Evolutionary conservation across 345 rosid species (phyloP), one percentile per base, ranked within the genome.

Genomic region (Corymbia maculata): DNA sequence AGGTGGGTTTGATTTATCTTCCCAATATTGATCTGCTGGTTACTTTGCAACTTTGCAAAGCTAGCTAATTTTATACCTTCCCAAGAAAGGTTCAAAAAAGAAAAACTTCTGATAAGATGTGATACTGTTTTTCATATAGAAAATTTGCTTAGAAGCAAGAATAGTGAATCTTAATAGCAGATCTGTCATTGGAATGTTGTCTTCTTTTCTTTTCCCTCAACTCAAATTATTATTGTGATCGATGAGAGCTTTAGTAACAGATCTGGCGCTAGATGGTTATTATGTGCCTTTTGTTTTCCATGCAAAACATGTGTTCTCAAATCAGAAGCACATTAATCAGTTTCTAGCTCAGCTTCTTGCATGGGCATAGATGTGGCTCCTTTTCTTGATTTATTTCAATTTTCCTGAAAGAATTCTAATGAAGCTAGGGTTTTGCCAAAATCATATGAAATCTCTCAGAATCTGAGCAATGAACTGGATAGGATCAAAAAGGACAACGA

Each of bases 401-500:
- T 75, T 75, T 42, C 84, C 84, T 42, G 49, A 75, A 75, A 42
- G 84, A 75, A 75, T 75, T 21, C 84, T 75, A 42, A 75, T 75
- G 19, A 75, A 75, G 84, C 45, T 75, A 75, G 84, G 49, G 84
- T 75, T 75, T 75, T 75, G 13, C 26, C 84, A 75, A 75, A 75
- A 42, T 42, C 84, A 75, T 75, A 21, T 75, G 84, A 75, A 75
- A 28, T 5, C 50, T 88, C 51, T 75, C 92, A 96, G 98, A 93
- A 91, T 90, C 97, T 97, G 14, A 94, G 92, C 93, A 93, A 93
- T 88, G 98, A 97, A 94, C 94, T 96, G 91, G 98, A 97, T 21
- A 93, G 95, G 88, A 93, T 95, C 89, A 95, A 95, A 90, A 97
- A 95, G 85, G 98, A 97, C 93, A 97, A 97, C 86, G 97, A 96